Evolutionary conservation across 257 asterid species (phyloP), one percentile per base, ranked within the genome.

Genomic region (Solanum dulcamara): DNA sequence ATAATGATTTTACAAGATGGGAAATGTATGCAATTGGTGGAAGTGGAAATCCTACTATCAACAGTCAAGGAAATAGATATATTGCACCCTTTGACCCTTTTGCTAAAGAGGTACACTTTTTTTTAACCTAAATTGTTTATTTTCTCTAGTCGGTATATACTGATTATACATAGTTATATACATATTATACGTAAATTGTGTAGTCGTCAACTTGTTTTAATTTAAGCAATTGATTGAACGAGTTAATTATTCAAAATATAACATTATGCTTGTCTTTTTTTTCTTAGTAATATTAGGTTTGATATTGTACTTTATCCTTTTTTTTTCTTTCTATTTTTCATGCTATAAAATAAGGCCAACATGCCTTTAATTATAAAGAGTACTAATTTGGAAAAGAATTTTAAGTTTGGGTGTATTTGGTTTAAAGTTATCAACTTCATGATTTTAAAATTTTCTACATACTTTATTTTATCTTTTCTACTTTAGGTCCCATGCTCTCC

Each of bases 11-110:
- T 48, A 94, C 97, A 0, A 87, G 90, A 89, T 94, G 97, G 97
- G 97, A 94, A 81, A 94, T 94, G 97, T 94, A 94, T 85, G 97
- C 97, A 2, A 94, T 94, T 30, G 97, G 97, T 14, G 97, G 97
- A n/a, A 93, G 96, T 55, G 97, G 95, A 4, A 90, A 86, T 20
- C 97, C 97, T 35, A 94, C 97, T 12, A 94, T 94, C 40, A 94
- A 94, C 22, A 94, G 97, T 84, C 96, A 94, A 86, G 97, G 97
- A 24, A 94, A 94, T 84, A 92, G 97, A 1, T 94, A 92, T 67
- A 92, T 92, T 12, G 97, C 97, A 0, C 96, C 97, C 0, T 60
- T 83, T 20, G 92, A 94, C 74, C 91, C 88, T 80, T 91, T 91
- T 68, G 97, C 97, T 66, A 94, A 93, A 82, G 93, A 94, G 97